phyloP scores from a whole-genome alignment of 1,284 basidiomycete genomes.

The Blastosporella zonata region DNA sequence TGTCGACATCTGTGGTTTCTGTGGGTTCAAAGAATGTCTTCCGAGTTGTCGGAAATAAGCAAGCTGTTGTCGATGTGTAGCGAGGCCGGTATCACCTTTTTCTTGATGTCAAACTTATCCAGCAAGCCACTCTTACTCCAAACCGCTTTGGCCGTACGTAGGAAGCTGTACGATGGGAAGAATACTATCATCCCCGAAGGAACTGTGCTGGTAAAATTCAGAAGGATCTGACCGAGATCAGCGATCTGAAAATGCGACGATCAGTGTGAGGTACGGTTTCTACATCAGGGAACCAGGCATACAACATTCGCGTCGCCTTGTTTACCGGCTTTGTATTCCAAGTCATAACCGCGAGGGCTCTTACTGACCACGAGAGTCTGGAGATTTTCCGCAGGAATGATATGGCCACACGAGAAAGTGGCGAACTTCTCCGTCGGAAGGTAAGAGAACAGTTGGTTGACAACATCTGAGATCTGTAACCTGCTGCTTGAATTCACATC shows the following conservation, averaged over 20 bases:
- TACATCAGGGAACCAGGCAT: constrained; percentile 25
- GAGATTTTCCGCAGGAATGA: constrained; percentile 82
- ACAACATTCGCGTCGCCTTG: constrained; percentile 71
- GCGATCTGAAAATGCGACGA: constrained; percentile 49
- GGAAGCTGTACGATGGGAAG: constrained; percentile 88
- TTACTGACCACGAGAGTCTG: constrained; percentile 74
- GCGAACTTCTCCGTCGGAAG: constrained; percentile 62
- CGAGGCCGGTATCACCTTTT: constrained; percentile 46
- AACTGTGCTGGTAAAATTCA: constrained; percentile 77
- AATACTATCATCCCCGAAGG: constrained; percentile 93
- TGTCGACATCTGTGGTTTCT: constrained; percentile 73
- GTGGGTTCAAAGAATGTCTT: constrained; percentile 91
- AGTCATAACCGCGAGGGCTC: constrained; percentile 72
- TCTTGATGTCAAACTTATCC: constrained; percentile 66
- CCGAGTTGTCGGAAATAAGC: background rate
- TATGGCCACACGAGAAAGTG: constrained; percentile 90
- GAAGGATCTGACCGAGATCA: constrained; percentile 82
- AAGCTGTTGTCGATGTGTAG: background rate
- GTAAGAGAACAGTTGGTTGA: constrained; percentile 77
- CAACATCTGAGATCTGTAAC: constrained; percentile 82
- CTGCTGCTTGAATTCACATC: background rate
- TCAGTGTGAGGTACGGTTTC: background rate
- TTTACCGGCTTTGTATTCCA: constrained; percentile 84
- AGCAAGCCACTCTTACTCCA: constrained; percentile 71
- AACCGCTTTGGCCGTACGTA: constrained; percentile 61